Conservation (phyloP, 148 eudicot species). For the Camellia japonica region DNA sequence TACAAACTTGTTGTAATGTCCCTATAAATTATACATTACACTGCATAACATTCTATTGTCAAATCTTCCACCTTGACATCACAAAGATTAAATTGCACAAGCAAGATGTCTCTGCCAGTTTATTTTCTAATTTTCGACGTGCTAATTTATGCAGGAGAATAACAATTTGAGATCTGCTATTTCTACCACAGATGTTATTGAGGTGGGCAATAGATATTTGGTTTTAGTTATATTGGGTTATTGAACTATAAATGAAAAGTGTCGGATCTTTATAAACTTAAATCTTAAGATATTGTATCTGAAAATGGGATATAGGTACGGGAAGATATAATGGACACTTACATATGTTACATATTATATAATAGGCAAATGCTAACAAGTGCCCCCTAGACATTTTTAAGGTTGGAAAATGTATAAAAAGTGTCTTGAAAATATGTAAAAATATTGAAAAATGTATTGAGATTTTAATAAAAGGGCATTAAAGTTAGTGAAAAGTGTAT, state of each 20-base stretch:
- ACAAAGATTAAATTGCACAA: neutral
- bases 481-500: too few species aligned
- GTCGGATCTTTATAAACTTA: too few species aligned
- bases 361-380: too few species aligned
- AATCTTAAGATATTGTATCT: too few species aligned
- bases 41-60: neutral
- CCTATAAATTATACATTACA: constrained; percentile 15
- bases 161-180: constrained; percentile 71
- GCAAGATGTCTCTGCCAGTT: neutral
- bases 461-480: too few species aligned
- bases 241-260: neutral
- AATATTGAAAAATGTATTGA: too few species aligned
- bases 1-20: constrained; percentile 88
- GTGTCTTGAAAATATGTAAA: too few species aligned
- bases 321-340: too few species aligned
- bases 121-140: neutral
- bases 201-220: constrained; percentile 43
- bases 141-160: constrained; percentile 57
- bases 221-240: neutral
- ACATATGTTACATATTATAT: too few species aligned
- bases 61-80: neutral
- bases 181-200: constrained; percentile 60
- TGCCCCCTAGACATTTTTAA: too few species aligned
- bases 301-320: too few species aligned
- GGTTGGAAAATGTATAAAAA: too few species aligned